Evolutionary conservation across 345 rosid genomes (phyloP).

Genomic region (Lepidium aucheri): DNA sequence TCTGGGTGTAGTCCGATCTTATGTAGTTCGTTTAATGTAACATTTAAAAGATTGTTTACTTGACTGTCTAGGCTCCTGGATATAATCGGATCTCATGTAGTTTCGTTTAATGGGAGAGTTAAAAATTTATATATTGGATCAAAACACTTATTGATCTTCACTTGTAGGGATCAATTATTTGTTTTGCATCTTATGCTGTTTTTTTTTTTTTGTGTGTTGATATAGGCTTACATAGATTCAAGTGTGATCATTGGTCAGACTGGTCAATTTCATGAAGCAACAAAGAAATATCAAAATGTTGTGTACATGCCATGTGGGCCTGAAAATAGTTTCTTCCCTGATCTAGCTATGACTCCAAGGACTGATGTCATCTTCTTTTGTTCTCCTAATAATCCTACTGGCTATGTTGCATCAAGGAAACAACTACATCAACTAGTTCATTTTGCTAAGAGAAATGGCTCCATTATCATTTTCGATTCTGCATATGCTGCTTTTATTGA

Average conservation of each 20-base stretch:
- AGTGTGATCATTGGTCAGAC: conserved; percentile 75
- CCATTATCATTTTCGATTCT: conserved; percentile 62
- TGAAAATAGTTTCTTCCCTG: conserved; percentile 62
- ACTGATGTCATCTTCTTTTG: conserved; percentile 88
- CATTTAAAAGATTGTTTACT: too few species aligned
- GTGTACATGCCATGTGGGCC: conserved; percentile 59
- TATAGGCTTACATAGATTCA: conserved; percentile 70
- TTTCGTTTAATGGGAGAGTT: too few species aligned
- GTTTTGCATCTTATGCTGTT: background rate
- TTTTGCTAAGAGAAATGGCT: conserved; percentile 73
- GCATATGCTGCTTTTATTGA: conserved; percentile 69
- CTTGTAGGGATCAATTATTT: too few species aligned
- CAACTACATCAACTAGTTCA: conserved; percentile 56
- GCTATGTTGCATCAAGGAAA: conserved; percentile 50
- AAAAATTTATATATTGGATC: too few species aligned
- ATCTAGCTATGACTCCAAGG: conserved; percentile 39
- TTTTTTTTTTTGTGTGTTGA: background rate
- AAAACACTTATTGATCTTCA: too few species aligned
- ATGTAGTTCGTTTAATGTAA: too few species aligned
- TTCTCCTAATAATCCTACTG: conserved; percentile 93
- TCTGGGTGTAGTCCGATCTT: too few species aligned
- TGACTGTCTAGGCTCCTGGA: too few species aligned
- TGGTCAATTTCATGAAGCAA: conserved; percentile 43
- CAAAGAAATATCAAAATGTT: conserved; percentile 49
- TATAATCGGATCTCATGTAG: too few species aligned